phyloP scores from a whole-genome alignment of 176 grass and related monocot genomes.

The Musa beccarii region DNA sequence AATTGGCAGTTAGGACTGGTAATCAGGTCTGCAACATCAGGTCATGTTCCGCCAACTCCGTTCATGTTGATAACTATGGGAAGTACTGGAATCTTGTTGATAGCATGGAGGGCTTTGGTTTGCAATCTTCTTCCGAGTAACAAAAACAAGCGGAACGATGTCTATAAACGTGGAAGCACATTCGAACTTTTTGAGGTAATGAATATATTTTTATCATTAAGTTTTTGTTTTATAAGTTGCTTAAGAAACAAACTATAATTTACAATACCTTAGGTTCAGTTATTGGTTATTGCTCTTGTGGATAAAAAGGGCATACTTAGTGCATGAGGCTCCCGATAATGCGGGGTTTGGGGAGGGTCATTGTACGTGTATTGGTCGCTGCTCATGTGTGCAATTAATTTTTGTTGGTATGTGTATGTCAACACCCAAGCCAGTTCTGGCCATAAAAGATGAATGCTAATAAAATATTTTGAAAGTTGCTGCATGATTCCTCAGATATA shows the following conservation, averaged over 20 bases:
- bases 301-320: too few species aligned
- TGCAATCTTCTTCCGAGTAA: slow-evolving; percentile 49
- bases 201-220: not conserved
- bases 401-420: too few species aligned
- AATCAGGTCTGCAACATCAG: slow-evolving; percentile 51
- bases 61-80: slow-evolving; percentile 86
- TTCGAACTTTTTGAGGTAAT: slow-evolving; percentile 92
- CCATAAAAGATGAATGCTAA: too few species aligned
- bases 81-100: slow-evolving; percentile 67
- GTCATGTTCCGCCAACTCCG: slow-evolving; percentile 57
- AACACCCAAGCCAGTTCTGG: too few species aligned
- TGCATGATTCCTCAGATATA: too few species aligned
- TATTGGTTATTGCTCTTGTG: not conserved
- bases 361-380: too few species aligned
- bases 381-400: too few species aligned
- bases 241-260: not conserved
- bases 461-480: too few species aligned
- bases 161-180: slow-evolving; percentile 62
- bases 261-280: not conserved
- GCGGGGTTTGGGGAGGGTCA: too few species aligned
- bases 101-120: slow-evolving; percentile 66
- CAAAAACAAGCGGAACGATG: slow-evolving; percentile 53
- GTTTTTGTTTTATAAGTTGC: not conserved
- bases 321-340: too few species aligned
- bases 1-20: slow-evolving; percentile 58